A percentile compares a stretch with the other conserved stretches of the same genome.
phyloP scores from a whole-genome alignment of 2,329 filamentous ascomycete species.

The Phialophora macrospora region DNA sequence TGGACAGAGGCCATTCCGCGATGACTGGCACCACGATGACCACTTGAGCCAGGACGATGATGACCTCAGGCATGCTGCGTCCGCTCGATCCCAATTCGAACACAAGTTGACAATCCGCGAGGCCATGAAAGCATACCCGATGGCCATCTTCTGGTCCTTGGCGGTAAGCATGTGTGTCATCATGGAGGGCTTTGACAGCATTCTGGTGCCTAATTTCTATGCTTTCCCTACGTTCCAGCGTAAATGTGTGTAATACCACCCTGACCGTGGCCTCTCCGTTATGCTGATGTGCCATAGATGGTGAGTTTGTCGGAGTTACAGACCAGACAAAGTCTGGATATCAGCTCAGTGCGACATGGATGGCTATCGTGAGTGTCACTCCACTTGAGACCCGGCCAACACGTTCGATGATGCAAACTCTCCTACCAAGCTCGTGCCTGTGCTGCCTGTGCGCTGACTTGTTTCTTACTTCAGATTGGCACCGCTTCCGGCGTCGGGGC shows the following conservation, averaged over 20 bases:
- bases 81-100: slow-evolving; percentile 23
- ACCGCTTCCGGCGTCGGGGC: slow-evolving; percentile 30
- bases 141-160: slow-evolving; percentile 46
- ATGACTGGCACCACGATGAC: background rate
- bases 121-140: slow-evolving; percentile 39
- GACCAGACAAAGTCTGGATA: slow-evolving; percentile 43
- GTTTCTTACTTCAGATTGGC: slow-evolving; percentile 18
- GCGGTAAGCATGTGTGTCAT: slow-evolving; percentile 54
- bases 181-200: slow-evolving; percentile 52
- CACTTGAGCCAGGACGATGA: slow-evolving; percentile 5
- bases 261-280: background rate
- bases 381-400: background rate
- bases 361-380: slow-evolving; percentile 18
- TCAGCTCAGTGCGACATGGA: slow-evolving; percentile 32
- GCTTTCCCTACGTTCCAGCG: slow-evolving; percentile 45
- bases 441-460: background rate
- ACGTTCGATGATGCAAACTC: background rate
- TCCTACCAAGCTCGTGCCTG: slow-evolving; percentile 51
- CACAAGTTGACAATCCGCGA: slow-evolving; percentile 32
- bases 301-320: slow-evolving; percentile 32
- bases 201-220: slow-evolving; percentile 39
- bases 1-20: slow-evolving; percentile 4
- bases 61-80: slow-evolving; percentile 10
- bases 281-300: slow-evolving; percentile 21
- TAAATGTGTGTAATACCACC: slow-evolving; percentile 37